Evolutionary conservation across 495 filamentous ascomycete genomes (phyloP), one percentile per base, ranked within the genome.

Genomic region (Aspergillus ostianus): DNA sequence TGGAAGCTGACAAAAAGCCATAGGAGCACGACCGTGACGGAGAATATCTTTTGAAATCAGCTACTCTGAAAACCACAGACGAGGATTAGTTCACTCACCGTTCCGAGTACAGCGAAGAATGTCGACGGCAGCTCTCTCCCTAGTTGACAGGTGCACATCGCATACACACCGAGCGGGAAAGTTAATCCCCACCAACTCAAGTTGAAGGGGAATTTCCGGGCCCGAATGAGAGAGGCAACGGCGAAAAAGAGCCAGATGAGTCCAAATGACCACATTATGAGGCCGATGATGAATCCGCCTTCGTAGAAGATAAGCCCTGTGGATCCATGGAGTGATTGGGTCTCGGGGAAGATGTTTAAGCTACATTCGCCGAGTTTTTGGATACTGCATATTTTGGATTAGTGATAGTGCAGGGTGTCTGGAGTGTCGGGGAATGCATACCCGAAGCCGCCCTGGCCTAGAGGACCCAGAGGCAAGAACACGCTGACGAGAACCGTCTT

Each of bases 171-270:
- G 26, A 86, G 58, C 0, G 85, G 85, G 55, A 88, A 89, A 2
- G 78, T 84, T 48, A 88, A 86, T 2, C 79, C 81, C 86, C 86
- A 89, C 84, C 85, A 87, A 0, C 85, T 85, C 64, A 87, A 81
- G 56, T 87, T 87, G 67, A 89, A 88, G 0, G 85, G 84, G 51
- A 87, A 87, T 15, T 61, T 76, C 51, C 65, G 73, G 7, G 45
- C 77, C 0, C 62, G 51, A 0, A 57, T 50, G 9, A 76, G 67
- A 0, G 73, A 65, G 0, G 67, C 70, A 2, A 69, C 57, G 10
- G 85, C 87, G 54, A 88, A 82, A 64, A 83, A 80, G 0, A 88
- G 70, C 86, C 87, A 89, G 0, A 86, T 77, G 0, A 88, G 64
- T 0, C 73, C 85, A 61, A 86, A 86, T 0, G 80, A 76, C 87